Base-by-base conservation (phyloP, 257 asterid species). In the Lycium ferocissimum region DNA sequence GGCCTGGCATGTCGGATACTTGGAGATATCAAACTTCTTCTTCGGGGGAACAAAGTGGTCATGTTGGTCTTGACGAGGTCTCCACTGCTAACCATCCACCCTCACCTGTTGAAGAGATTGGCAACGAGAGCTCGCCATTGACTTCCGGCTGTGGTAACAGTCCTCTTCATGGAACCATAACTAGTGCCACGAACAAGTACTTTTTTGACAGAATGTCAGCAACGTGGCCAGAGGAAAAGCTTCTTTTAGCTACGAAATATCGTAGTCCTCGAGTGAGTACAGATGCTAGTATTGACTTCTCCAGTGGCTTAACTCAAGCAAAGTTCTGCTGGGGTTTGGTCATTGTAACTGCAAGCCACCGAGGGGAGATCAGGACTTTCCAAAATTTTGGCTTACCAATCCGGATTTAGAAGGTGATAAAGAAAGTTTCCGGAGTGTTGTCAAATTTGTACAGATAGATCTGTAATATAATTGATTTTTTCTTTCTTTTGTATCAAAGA, bases 211-310 rank as follows among this genome's bases (percentile, higher is more conserved):
- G 96, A 88, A 90, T 93, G 81, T 90, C 99, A 4, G 94, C 91
- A 37, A 91, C 98, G 43, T 95, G 98, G 99, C 97, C 98, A 0
- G 98, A 97, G 94, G 99, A 97, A 90, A 94, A 91, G 85, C 94
- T 93, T 53, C n/a, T 87, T 51, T 83, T 88, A 20, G 90, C 95
- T 61, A 75, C 91, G 18, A 94, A 89, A 81, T 43, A 54, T 5
- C 11, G 6, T 37, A 56, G 85, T 35, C 83, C 85, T 82, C 72
- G 80, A 57, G 73, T 26, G 43, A 78, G 85, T 84, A 57, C 75
- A 66, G 84, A 63, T 62, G 66, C 80, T 33, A 69, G 80, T 53
- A 83, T 83, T 2, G 85, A 69, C 58, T 83, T 69, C 54, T 35
- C 45, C 85, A 54, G 26, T 51, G 81, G 85, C 38, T 69, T 54